Evolutionary conservation across 148 eudicot genomes (phyloP).

Genomic region (Diospyros kaki): DNA sequence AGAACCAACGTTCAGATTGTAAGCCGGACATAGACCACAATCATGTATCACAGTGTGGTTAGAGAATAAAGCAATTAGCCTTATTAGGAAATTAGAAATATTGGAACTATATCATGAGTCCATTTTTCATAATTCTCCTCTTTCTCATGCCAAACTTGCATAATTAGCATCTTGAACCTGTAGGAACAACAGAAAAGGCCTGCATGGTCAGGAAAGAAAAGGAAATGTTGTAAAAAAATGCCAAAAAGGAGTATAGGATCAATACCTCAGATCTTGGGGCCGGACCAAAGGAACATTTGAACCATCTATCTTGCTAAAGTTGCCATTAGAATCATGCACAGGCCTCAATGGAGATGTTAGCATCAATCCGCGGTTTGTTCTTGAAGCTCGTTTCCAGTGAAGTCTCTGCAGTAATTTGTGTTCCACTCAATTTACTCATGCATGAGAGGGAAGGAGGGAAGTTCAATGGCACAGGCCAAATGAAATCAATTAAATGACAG

Average conservation of each 20-base stretch:
- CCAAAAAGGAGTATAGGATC: neutral
- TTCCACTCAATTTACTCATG: neutral
- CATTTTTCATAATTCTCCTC: constrained; percentile 10
- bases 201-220: constrained; percentile 23
- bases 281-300: constrained; percentile 60
- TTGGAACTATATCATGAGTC: constrained; percentile 1
- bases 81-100: constrained; percentile 1
- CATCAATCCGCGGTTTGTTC: constrained; percentile 76
- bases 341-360: constrained; percentile 84
- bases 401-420: constrained; percentile 54
- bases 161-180: constrained; percentile 21
- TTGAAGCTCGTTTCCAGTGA: constrained; percentile 94
- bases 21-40: too few relatives aligned
- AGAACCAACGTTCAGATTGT: too few relatives aligned
- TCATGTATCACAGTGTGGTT: too few relatives aligned
- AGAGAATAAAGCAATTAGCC: too few relatives aligned
- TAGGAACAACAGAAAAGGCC: constrained; percentile 30
- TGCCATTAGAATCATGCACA: constrained; percentile 44
- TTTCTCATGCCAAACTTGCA: constrained; percentile 28
- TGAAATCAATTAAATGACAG: neutral
- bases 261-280: constrained; percentile 43
- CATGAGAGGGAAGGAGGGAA: neutral
- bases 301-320: constrained; percentile 24
- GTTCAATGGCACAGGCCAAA: neutral
- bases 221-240: neutral